Percentiles rank a stretch among this genome's conserved stretches.
Evolutionary conservation across 1,284 basidiomycete genomes (phyloP).

Genomic region (Leccinum fallax): DNA sequence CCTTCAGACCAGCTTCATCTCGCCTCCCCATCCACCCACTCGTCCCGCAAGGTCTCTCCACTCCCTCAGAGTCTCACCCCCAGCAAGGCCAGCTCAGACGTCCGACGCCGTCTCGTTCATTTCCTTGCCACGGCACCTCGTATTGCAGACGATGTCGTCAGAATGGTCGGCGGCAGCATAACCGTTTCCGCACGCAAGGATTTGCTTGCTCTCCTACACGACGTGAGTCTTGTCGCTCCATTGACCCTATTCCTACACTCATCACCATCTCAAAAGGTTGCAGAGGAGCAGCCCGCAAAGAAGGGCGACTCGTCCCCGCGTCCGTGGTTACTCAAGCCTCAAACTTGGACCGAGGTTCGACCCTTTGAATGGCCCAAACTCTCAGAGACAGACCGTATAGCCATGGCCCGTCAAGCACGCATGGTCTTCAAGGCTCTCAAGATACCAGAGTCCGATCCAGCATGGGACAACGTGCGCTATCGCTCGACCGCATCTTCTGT

Average conservation of each 20-base stretch:
- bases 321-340: constrained; percentile 54
- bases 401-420: constrained; percentile 52
- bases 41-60: constrained; percentile 31
- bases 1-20: constrained; percentile 37
- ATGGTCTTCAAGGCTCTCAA: constrained; percentile 47
- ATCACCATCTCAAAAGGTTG: constrained; percentile 47
- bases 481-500: constrained; percentile 26
- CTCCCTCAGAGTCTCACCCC: constrained; percentile 26
- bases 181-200: constrained; percentile 40
- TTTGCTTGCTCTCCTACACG: constrained; percentile 47
- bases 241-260: neutral
- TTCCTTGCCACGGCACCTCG: constrained; percentile 52
- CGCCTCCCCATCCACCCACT: constrained; percentile 27
- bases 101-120: constrained; percentile 55
- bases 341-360: constrained; percentile 65
- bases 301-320: constrained; percentile 40
- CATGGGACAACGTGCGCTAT: constrained; percentile 51
- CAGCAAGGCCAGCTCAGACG: constrained; percentile 22
- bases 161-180: constrained; percentile 42
- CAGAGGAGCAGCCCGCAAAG: constrained; percentile 44
- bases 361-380: constrained; percentile 62
- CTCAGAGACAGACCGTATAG: constrained; percentile 45
- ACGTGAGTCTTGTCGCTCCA: constrained; percentile 40
- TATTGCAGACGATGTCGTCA: constrained; percentile 47
- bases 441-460: constrained; percentile 57